phyloP scores from a whole-genome alignment of 179 eudicot species.

The Silene coronaria region DNA sequence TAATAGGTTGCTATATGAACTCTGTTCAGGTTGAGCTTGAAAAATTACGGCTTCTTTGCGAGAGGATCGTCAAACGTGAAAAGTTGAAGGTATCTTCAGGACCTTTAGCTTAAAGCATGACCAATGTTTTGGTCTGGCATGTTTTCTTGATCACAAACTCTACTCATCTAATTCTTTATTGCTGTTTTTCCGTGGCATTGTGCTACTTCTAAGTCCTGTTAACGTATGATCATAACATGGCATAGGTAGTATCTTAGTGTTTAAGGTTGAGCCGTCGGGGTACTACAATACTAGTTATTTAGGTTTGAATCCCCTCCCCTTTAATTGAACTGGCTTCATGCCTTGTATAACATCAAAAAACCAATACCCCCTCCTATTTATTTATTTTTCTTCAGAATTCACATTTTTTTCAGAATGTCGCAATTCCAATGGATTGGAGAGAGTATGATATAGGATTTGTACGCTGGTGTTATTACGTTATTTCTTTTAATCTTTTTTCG shows the following conservation, averaged over 20 bases:
- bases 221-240: no score
- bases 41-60: conserved; percentile 87
- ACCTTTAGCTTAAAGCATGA: neutral
- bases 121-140: neutral
- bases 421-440: no score
- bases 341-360: no score
- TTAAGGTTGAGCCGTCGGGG: no score
- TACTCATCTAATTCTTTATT: neutral
- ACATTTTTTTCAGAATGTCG: no score
- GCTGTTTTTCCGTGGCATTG: neutral
- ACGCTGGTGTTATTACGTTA: neutral
- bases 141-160: neutral
- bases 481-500: neutral
- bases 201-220: neutral
- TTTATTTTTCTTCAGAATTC: no score
- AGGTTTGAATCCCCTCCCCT: no score
- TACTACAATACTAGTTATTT: no score
- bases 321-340: no score
- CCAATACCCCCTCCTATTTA: no score
- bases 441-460: no score
- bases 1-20: conserved; percentile 6
- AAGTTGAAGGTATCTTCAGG: conserved; percentile 67
- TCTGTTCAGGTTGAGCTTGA: conserved; percentile 81
- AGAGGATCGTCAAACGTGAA: conserved; percentile 84
- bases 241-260: no score